Evolutionary conservation across 768 basidiomycete species (phyloP).

Genomic region (Lactarius sp.): DNA sequence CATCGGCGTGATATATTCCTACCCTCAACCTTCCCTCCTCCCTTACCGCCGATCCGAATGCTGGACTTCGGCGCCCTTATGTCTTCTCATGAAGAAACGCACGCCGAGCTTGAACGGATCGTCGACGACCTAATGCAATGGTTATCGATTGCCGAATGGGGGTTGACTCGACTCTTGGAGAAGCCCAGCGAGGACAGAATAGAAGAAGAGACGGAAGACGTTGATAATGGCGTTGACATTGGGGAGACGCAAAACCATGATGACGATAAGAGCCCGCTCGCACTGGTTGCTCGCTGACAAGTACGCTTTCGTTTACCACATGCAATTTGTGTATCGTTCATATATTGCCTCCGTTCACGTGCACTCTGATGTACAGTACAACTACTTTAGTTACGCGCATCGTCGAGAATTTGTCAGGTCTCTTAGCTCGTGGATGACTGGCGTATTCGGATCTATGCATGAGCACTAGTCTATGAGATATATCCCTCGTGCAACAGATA

Average conservation of each 20-base stretch:
- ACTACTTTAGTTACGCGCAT: slow-evolving; percentile 4
- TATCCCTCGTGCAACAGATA: slow-evolving; percentile 69
- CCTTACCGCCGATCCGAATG: slow-evolving; percentile 46
- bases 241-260: not conserved
- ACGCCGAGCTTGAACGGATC: slow-evolving; percentile 63
- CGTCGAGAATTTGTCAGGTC: not conserved
- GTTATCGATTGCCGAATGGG: slow-evolving; percentile 69
- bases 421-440: not conserved
- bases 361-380: not conserved
- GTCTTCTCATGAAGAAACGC: slow-evolving; percentile 52
- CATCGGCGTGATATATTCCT: slow-evolving; percentile 27
- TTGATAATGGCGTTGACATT: not conserved
- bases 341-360: not conserved
- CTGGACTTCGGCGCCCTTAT: slow-evolving; percentile 63
- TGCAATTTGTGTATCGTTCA: not conserved
- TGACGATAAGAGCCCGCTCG: slow-evolving; percentile 10
- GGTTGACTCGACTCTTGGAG: slow-evolving; percentile 64
- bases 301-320: not conserved
- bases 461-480: slow-evolving; percentile 13
- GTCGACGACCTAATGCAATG: slow-evolving; percentile 74
- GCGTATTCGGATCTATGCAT: slow-evolving; percentile 5
- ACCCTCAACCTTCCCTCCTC: slow-evolving; percentile 21
- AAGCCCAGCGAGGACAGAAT: slow-evolving; percentile 47
- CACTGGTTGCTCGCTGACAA: slow-evolving; percentile 16
- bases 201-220: slow-evolving; percentile 58